phyloP scores from a whole-genome alignment of 345 rosid genomes.

The Arabis alpina region DNA sequence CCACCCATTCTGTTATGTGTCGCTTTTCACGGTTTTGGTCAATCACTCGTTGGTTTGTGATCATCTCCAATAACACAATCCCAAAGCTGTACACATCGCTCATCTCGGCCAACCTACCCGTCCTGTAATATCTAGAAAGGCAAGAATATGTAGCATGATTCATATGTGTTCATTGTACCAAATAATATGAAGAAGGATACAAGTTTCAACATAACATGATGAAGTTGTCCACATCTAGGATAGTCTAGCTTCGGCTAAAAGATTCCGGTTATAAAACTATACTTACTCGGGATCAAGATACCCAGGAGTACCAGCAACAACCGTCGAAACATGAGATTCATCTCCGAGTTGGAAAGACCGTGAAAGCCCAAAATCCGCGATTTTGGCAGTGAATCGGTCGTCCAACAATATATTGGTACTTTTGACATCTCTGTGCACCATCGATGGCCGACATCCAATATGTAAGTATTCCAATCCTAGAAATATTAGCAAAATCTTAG shows the following conservation, averaged over 20 bases:
- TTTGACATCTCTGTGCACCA: conserved; percentile 32
- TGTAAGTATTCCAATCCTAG: conserved; percentile 28
- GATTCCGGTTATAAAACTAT: not conserved
- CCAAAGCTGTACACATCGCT: conserved; percentile 62
- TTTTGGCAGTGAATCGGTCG: conserved; percentile 48
- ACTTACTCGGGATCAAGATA: conserved; percentile 38
- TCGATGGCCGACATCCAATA: conserved; percentile 22
- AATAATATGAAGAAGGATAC: not conserved
- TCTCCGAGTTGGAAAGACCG: conserved; percentile 31
- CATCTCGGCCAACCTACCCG: conserved; percentile 42
- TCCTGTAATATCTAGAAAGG: conserved; percentile 27
- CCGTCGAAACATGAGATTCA: conserved; percentile 21
- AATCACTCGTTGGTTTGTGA: conserved; percentile 49
- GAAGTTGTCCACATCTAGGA: not conserved
- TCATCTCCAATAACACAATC: conserved; percentile 52
- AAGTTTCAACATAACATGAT: not conserved
- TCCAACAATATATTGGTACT: conserved; percentile 38
- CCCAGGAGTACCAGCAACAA: conserved; percentile 29
- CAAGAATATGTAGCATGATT: not conserved
- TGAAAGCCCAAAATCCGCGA: conserved; percentile 38
- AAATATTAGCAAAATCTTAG: not conserved
- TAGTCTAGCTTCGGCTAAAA: no score
- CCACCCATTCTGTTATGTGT: conserved; percentile 45
- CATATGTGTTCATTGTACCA: not conserved
- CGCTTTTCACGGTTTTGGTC: conserved; percentile 21